A percentile compares a stretch with the other conserved stretches of the same genome.
These are phyloP conservation scores for Umbelopsis sp. DNA, from an alignment of 371 early-diverging fungal species.

Conservation along the genomic window DNA sequence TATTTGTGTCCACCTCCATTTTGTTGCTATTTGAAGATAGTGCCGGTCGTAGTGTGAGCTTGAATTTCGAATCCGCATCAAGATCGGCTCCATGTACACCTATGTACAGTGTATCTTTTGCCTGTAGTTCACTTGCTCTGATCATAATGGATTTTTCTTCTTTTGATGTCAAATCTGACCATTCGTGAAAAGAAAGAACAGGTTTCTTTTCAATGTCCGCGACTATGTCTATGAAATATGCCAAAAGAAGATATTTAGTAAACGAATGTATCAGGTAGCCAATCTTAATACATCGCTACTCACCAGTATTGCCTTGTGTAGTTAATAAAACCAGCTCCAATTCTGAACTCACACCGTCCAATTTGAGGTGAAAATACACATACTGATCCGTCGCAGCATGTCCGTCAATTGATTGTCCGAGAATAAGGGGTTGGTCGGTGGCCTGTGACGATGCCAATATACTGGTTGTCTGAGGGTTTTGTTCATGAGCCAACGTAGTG, in stretches of 20 bases:
- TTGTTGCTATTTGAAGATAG: constrained; percentile 20
- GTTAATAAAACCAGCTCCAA: not conserved
- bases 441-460: not conserved
- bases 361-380: constrained; percentile 1
- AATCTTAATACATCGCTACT: not conserved
- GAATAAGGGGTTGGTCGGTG: not conserved
- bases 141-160: constrained; percentile 29
- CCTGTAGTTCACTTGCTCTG: constrained; percentile 1
- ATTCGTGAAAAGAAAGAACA: constrained; percentile 39
- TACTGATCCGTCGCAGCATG: constrained; percentile 14
- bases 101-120: constrained; percentile 29
- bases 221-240: not conserved
- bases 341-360: not conserved
- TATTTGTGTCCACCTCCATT: constrained; percentile 26
- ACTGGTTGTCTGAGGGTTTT: not conserved
- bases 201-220: constrained; percentile 22
- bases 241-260: too few species aligned
- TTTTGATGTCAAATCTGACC: constrained; percentile 40
- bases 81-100: constrained; percentile 49
- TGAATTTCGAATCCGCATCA: constrained; percentile 29
- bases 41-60: not conserved
- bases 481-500: not conserved
- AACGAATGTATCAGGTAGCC: not conserved
- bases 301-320: not conserved
- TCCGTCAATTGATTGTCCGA: not conserved